Base-by-base conservation (phyloP, 352 stramenopile species). In the Phytopythium vexans region DNA sequence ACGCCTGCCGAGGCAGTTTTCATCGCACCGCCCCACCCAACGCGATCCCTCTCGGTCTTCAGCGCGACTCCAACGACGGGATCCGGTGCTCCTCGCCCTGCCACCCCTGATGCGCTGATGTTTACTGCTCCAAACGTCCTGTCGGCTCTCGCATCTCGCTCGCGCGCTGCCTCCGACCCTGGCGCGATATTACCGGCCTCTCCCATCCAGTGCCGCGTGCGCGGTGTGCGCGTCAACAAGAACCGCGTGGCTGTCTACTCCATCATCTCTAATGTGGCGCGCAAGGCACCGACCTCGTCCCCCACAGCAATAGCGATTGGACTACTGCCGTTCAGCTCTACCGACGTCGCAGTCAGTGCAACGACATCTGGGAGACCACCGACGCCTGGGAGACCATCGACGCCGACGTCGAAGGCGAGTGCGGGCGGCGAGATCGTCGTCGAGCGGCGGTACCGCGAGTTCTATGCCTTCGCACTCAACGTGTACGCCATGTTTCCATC, bases 381-480 rank as follows among this genome's bases (percentile, higher is more conserved):
- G 21, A 27, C 21, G 21, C 21, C 21, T 27, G 21, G 21, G 21
- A 27, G 21, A 27, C 21, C 21, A 27, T 27, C 21, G 21, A 27
- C 21, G 21, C 21, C 21, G 21, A 27, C 21, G 21, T 27, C 21
- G 21, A 27, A 27, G 21, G 21, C 21, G 21, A 2, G 21, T 27
- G 21, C 21, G 21, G 21, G 21, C 21, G 21, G 62, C 15, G 67
- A 82, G 48, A 59, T 82, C 49, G 69, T 77, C 38, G 64, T 89
- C 41, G 82, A 92, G 50, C 66, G 82, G 8, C 70, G 82, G 8
- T 92, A 89, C 58, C 78, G 78, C 21, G 82, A 92, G 56, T 92
- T 92, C 48, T 89, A 89, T 56, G 71, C 68, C 11, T 87, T 92
- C 21, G 82, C 82, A 8, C 59, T 77, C 38, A 62, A 69, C 0